A percentile compares a stretch with the other conserved stretches of the same genome.
Evolutionary conservation across 495 filamentous ascomycete species (phyloP).

Genomic region (Penicillium ucsense): DNA sequence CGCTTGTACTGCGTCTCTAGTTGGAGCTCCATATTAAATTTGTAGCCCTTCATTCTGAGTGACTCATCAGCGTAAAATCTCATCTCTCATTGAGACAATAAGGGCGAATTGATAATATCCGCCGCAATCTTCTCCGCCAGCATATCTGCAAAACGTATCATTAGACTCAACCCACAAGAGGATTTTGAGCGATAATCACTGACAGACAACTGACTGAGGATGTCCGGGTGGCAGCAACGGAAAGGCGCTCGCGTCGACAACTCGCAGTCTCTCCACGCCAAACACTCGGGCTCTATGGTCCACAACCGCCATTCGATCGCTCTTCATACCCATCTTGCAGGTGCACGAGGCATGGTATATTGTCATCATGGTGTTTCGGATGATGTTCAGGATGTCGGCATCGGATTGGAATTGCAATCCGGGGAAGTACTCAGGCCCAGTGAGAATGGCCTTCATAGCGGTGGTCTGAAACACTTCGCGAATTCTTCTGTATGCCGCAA

Average conservation of each 20-base stretch:
- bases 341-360: slow-evolving; percentile 45
- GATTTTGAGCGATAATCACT: slow-evolving; percentile 9
- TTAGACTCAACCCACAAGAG: not conserved
- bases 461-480: slow-evolving; percentile 28
- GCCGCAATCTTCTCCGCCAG: slow-evolving; percentile 54
- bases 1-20: too few relatives aligned
- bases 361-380: slow-evolving; percentile 33
- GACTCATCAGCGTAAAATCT: too few relatives aligned
- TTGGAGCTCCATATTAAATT: too few relatives aligned
- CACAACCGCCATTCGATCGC: slow-evolving; percentile 44
- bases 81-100: not conserved
- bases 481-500: slow-evolving; percentile 42
- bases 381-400: slow-evolving; percentile 37
- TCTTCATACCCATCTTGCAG: slow-evolving; percentile 39
- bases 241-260: slow-evolving; percentile 52
- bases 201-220: slow-evolving; percentile 43
- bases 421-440: slow-evolving; percentile 43
- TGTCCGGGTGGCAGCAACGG: slow-evolving; percentile 48
- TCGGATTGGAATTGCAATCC: slow-evolving; percentile 38
- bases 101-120: slow-evolving; percentile 27
- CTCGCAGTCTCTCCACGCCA: slow-evolving; percentile 42
- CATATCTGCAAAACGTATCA: slow-evolving; percentile 27
- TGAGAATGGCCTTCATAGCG: slow-evolving; percentile 25
- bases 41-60: too few relatives aligned
- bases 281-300: slow-evolving; percentile 41